Evolutionary conservation across 108 stramenopile genomes (phyloP).

Genomic region (Fragilaria crotonensis): DNA sequence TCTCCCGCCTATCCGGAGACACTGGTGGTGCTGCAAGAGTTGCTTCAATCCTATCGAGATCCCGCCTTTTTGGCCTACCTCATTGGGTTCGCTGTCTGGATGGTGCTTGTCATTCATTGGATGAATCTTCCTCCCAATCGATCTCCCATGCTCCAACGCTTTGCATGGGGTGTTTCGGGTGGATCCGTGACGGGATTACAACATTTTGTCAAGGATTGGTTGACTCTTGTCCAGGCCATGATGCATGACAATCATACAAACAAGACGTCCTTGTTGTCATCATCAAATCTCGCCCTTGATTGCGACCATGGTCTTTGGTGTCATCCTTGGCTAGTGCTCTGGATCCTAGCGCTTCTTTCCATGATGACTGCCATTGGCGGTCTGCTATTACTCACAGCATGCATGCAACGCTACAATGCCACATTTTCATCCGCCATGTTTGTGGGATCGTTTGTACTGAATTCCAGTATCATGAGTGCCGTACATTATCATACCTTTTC

Average conservation of each 20-base stretch:
- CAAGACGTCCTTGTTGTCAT: constrained; percentile 4
- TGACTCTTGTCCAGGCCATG: constrained; percentile 49
- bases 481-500: constrained; percentile 71
- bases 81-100: constrained; percentile 27
- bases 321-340: constrained; percentile 21
- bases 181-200: constrained; percentile 68
- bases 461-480: constrained; percentile 57
- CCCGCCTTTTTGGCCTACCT: constrained; percentile 47
- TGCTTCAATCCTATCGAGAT: constrained; percentile 38
- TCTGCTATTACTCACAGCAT: constrained; percentile 51
- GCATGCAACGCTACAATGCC: constrained; percentile 83
- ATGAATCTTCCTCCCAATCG: constrained; percentile 14
- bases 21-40: not conserved
- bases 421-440: constrained; percentile 75
- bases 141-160: constrained; percentile 22
- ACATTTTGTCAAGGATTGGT: constrained; percentile 72
- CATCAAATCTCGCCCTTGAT: constrained; percentile 3
- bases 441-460: constrained; percentile 72
- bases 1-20: constrained; percentile 4
- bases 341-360: constrained; percentile 28
- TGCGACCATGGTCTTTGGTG: constrained; percentile 10
- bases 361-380: constrained; percentile 51
- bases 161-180: constrained; percentile 50
- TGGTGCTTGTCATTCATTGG: constrained; percentile 38
- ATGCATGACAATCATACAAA: no score